These are phyloP conservation scores for Kodamaea nitidulidarum DNA, from an alignment of 805 yeast genomes.

Conservation along the genomic window DNA sequence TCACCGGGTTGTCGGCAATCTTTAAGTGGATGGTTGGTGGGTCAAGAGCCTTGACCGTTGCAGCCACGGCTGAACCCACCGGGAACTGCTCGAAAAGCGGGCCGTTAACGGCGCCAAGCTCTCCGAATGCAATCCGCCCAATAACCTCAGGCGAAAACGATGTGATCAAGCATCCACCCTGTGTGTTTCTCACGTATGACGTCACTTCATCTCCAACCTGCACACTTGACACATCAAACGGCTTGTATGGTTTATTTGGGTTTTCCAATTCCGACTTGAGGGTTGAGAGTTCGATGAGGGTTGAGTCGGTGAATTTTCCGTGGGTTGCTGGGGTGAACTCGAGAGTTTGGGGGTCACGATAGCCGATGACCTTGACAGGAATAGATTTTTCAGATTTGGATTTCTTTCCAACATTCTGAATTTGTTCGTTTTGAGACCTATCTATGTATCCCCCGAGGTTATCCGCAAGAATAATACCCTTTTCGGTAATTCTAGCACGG, in stretches of 20 bases:
- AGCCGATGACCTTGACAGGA: slow-evolving; percentile 69
- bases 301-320: slow-evolving; percentile 46
- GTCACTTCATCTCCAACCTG: slow-evolving; percentile 47
- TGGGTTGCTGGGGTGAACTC: slow-evolving; percentile 64
- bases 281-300: slow-evolving; percentile 62
- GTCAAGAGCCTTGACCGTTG: slow-evolving; percentile 52
- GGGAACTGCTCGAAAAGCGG: slow-evolving; percentile 57
- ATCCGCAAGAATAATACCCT: slow-evolving; percentile 51
- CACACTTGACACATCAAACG: slow-evolving; percentile 38
- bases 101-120: slow-evolving; percentile 40
- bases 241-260: slow-evolving; percentile 17
- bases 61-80: slow-evolving; percentile 65
- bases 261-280: slow-evolving; percentile 38
- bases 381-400: too few relatives aligned
- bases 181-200: slow-evolving; percentile 64
- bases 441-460: slow-evolving; percentile 78
- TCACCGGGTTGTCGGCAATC: slow-evolving; percentile 30
- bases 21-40: slow-evolving; percentile 48
- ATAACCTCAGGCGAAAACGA: slow-evolving; percentile 63
- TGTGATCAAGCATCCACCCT: slow-evolving; percentile 61
- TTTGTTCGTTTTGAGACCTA: too few relatives aligned
- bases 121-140: slow-evolving; percentile 64
- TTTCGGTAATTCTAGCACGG: background rate
- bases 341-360: slow-evolving; percentile 66
- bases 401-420: too few relatives aligned